Conservation (phyloP, 768 basidiomycete genomes). For the Mycena kentingensis region DNA sequence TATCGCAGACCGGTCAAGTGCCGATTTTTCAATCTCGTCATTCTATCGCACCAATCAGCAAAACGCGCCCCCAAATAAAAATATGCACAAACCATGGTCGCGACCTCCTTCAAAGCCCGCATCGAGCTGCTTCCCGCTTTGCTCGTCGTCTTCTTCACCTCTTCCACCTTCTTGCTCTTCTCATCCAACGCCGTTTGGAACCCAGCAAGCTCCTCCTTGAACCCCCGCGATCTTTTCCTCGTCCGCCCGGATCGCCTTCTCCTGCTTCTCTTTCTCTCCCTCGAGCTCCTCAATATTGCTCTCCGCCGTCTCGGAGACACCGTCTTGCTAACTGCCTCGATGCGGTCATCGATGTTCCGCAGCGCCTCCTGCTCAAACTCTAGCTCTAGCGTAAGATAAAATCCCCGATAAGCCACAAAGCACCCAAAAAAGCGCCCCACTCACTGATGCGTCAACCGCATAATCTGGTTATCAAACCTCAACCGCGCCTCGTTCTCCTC, state of each 20-base stretch:
- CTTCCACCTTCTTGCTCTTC: constrained; percentile 72
- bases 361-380: constrained; percentile 84
- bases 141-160: constrained; percentile 66
- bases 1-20: constrained; percentile 79
- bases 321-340: constrained; percentile 54
- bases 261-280: constrained; percentile 53
- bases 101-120: constrained; percentile 88
- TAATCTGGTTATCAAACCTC: constrained; percentile 84
- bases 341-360: constrained; percentile 60
- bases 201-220: constrained; percentile 62
- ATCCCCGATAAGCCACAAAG: constrained; percentile 9
- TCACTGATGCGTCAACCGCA: constrained; percentile 83
- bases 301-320: constrained; percentile 54
- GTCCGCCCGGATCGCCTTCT: constrained; percentile 60
- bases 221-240: constrained; percentile 54
- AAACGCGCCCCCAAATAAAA: constrained; percentile 27
- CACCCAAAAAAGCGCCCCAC: constrained; percentile 27
- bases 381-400: constrained; percentile 54
- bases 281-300: constrained; percentile 55
- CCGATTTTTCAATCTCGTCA: constrained; percentile 89
- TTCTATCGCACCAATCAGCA: constrained; percentile 46
- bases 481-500: constrained; percentile 84
- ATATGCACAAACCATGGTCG: constrained; percentile 56
- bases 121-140: constrained; percentile 80
- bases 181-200: constrained; percentile 71